Conservation (phyloP, 345 rosid species). For the Sisymbrium altissimum region DNA sequence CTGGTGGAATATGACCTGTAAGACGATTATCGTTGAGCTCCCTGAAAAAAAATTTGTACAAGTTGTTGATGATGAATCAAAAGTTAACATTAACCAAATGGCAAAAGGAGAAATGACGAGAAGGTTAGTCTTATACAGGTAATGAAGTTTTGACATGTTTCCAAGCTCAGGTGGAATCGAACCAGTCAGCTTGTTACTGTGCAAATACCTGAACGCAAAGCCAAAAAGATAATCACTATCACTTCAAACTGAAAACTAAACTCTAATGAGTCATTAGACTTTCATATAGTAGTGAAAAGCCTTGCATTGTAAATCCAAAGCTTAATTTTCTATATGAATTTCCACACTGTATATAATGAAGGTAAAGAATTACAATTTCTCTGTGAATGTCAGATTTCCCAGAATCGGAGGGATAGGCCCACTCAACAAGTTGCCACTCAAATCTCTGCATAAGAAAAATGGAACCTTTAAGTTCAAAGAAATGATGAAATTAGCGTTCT, state of each 20-base stretch:
- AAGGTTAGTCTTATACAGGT: constrained; percentile 54
- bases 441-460: constrained; percentile 50
- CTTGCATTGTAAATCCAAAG: background rate
- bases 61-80: background rate
- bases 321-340: background rate
- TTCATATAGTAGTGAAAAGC: background rate
- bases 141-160: constrained; percentile 94
- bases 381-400: constrained; percentile 86
- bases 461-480: background rate
- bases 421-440: constrained; percentile 81
- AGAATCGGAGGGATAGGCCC: constrained; percentile 88
- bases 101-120: background rate
- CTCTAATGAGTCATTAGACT: background rate
- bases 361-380: constrained; percentile 61
- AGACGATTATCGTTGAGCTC: constrained; percentile 83
- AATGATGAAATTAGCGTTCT: background rate
- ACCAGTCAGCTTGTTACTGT: constrained; percentile 77
- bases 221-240: background rate
- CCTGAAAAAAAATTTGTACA: constrained; percentile 45
- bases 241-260: background rate
- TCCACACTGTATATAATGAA: background rate
- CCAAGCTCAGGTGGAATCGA: constrained; percentile 90
- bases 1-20: constrained; percentile 71
- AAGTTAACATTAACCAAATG: background rate
- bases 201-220: constrained; percentile 62